Evolutionary conservation across 768 basidiomycete species (phyloP), one percentile per base, ranked within the genome.

Genomic region (Suillus ampliporus): DNA sequence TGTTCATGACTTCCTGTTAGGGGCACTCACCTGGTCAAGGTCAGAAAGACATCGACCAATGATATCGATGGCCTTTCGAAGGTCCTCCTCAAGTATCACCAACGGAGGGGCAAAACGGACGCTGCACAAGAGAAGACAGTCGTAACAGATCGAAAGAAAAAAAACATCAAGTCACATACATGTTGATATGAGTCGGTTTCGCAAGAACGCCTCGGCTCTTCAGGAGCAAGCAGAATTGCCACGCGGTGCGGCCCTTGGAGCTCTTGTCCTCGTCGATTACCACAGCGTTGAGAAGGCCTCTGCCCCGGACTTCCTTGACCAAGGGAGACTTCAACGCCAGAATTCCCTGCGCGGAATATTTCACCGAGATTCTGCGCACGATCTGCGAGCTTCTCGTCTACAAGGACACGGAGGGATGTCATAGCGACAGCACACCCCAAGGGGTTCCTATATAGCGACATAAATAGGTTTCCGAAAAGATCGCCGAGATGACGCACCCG

Each of bases 31-130:
- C 74, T 81, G 79, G 74, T 98, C 97, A 51, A 99, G 84, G 71
- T 97, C 95, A 13, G 78, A 75, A 51, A 98, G 78, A 57, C 86
- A 89, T 68, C 91, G 85, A 23, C 86, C 86, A 70, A 99, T 94
- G 61, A 92, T 87, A 61, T 74, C 76, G 15, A 97, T 83, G 23
- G 89, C 90, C 74, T 86, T 87, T 74, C 82, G 80, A 64, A 99
- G 72, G 64, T 97, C 94, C 21, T 85, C 87, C 70, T 97, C 94
- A n/a, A 86, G 82, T 62, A 99, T 99, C 65, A 99, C 94, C 60
- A 99, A 78, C 3, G 97, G 97, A 3, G 97, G 97, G 2, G 97
- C 94, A 74, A 99, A 97, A 37, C 97, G 95, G 68, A 99, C 92
- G 58, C 95, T 98, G 69, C 4, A 66, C 46, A 19, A 28, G 53